Base-by-base conservation (phyloP, 1,139 yeast genomes). In the Candida tetrigidarum region DNA sequence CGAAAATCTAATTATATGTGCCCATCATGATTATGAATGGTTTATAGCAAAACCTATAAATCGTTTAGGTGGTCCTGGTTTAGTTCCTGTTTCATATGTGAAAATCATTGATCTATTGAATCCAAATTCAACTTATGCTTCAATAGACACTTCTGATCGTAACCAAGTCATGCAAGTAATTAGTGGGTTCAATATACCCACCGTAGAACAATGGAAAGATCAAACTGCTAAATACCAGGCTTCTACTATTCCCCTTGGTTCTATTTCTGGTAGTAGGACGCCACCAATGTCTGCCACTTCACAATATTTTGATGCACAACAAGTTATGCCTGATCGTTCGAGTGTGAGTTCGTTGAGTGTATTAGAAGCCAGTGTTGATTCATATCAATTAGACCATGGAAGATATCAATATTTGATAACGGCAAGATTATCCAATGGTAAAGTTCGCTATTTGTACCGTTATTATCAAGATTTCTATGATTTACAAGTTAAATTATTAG, bases 21-120 rank as follows among this genome's bases (percentile, higher is more conserved):
- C 99, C 2, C 97, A 92, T 66, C 96, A 93, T 59, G 93, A 90
- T 48, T 89, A 78, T 55, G 99, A 93, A 66, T 93, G 99, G 99
- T 92, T 91, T 59, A 95, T 93, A 47, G 98, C 98, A 11, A 93
- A 93, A 63, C 97, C 97, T 6, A 88, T 93, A 43, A 96, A 95
- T 50, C 75, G 97, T 43, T 74, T 93, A 41, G 99, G 99, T 12
- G 99, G 98, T 0, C 98, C 98, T 0, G 99, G 99, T 1, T 74
- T 93, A 46, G 96, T 93, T 10, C 99, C 99, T 0, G 95, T 89
- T 3, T 81, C 90, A 22, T 93, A 88, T 60, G 96, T 93, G 26
- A 88, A 89, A 59, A 80, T 93, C 39, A 82, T 93, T 35, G 96
- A 93, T 62, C 78, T 91, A 48, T 73, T 83, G 29, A 67, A 71